Evolutionary conservation across 305 asterid genomes (phyloP), one percentile per base, ranked within the genome.

Genomic region (Rubia occidens): DNA sequence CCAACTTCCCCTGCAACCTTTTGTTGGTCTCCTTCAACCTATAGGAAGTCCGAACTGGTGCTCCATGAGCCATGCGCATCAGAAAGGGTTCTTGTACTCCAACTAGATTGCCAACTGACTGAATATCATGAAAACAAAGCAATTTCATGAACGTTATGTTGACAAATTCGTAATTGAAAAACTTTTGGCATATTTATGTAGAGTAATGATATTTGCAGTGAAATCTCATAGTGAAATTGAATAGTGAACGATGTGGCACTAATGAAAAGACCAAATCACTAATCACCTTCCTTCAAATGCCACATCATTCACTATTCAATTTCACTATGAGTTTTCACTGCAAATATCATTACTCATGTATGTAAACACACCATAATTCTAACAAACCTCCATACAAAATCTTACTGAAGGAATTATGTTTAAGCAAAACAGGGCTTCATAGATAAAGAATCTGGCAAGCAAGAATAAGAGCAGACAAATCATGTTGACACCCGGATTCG

Each of bases 31-130:
- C 74, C 78, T 82, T 86, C 71, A 85, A 71, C 80, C 84, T 87
- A 68, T 74, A 78, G 58, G 85, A 80, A 63, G 82, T 64, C 61
- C 87, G 82, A 77, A 82, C 73, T 72, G 95, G 94, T 17, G 89
- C 97, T 18, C 99, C 96, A 79, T 95, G 99, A 70, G 99, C 99
- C 99, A 91, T 88, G 72, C 95, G 95, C 99, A 95, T 95, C 79
- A 95, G 81, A 81, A 89, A 95, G 66, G 96, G 91, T 78, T 95
- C 99, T 73, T 86, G 90, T 64, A 91, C 99, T 77, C 99, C 97
- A 80, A 88, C 94, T 66, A 95, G 83, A 76, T 88, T 95, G 78
- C 99, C 99, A 79, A 95, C 96, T 70, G 97, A 95, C 99, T 95
- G 90, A 86, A 85, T 42, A 66, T 64, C 79, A 73, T 56, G 66